phyloP scores from a whole-genome alignment of 2,329 filamentous ascomycete species.

The Pseudogymnoascus sp. region DNA sequence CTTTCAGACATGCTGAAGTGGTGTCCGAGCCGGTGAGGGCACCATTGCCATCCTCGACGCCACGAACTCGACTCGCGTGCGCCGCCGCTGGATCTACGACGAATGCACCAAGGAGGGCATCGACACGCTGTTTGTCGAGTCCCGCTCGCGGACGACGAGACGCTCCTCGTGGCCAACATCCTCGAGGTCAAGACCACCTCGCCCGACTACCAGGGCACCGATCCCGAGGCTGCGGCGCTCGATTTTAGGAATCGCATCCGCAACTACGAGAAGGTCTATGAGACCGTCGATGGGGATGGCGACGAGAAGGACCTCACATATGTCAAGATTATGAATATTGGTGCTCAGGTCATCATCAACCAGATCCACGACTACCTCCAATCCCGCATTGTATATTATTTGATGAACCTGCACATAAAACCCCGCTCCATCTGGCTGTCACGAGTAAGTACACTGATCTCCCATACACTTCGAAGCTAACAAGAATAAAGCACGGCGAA shows the following conservation, averaged over 20 bases:
- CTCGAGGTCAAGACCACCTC: conserved; percentile 95
- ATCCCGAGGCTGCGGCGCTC: conserved; percentile 81
- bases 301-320: conserved; percentile 87
- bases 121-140: conserved; percentile 93
- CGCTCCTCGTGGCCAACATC: conserved; percentile 97
- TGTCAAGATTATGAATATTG: conserved; percentile 94
- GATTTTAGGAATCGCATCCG: conserved; percentile 93
- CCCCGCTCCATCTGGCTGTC: conserved; percentile 96
- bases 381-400: conserved; percentile 92
- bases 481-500: conserved; percentile 69
- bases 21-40: conserved; percentile 71
- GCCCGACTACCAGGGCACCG: conserved; percentile 89
- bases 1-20: conserved; percentile 90
- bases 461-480: conserved; percentile 16
- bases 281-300: conserved; percentile 72
- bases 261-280: conserved; percentile 96
- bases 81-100: conserved; percentile 86
- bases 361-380: conserved; percentile 94
- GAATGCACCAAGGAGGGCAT: conserved; percentile 68
- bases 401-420: conserved; percentile 98
- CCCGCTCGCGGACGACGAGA: conserved; percentile 93
- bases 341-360: conserved; percentile 96
- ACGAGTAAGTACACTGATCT: conserved; percentile 51
- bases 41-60: conserved; percentile 92
- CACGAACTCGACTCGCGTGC: conserved; percentile 88